Evolutionary conservation across 1,139 yeast species (phyloP).

Genomic region (Arxiozyma telluris): DNA sequence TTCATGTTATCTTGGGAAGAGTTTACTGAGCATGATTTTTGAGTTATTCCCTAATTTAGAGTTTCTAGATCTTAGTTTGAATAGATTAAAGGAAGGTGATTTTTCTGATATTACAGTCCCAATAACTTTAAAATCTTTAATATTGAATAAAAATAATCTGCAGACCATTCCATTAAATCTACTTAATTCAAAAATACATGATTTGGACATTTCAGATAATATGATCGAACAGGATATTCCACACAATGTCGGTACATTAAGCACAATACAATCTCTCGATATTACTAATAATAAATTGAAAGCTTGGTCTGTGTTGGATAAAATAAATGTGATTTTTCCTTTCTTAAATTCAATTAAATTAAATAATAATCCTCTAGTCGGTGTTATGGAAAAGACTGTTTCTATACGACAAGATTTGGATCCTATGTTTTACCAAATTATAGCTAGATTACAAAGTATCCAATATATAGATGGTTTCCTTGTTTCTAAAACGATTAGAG

Average conservation of each 20-base stretch:
- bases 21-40: slow-evolving; percentile 29
- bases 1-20: slow-evolving; percentile 27
- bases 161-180: slow-evolving; percentile 1
- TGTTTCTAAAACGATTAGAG: slow-evolving; percentile 41
- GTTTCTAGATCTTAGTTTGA: slow-evolving; percentile 42
- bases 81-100: slow-evolving; percentile 30
- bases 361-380: slow-evolving; percentile 45
- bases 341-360: slow-evolving; percentile 39
- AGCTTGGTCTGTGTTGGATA: slow-evolving; percentile 45
- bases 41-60: slow-evolving; percentile 38
- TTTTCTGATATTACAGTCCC: slow-evolving; percentile 28
- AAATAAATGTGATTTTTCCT: slow-evolving; percentile 32
- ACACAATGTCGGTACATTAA: neutral
- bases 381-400: slow-evolving; percentile 17
- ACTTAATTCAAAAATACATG: neutral
- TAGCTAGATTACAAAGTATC: slow-evolving; percentile 42
- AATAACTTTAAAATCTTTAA: slow-evolving; percentile 3
- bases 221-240: neutral
- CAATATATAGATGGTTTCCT: slow-evolving; percentile 48
- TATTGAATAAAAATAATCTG: slow-evolving; percentile 1
- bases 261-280: slow-evolving; percentile 28
- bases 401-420: slow-evolving; percentile 27
- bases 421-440: slow-evolving; percentile 28
- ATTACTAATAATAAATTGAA: slow-evolving; percentile 39
- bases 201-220: slow-evolving; percentile 14